phyloP scores from a whole-genome alignment of 306 rosid genomes.

The Herpetospermum pedunculosum region DNA sequence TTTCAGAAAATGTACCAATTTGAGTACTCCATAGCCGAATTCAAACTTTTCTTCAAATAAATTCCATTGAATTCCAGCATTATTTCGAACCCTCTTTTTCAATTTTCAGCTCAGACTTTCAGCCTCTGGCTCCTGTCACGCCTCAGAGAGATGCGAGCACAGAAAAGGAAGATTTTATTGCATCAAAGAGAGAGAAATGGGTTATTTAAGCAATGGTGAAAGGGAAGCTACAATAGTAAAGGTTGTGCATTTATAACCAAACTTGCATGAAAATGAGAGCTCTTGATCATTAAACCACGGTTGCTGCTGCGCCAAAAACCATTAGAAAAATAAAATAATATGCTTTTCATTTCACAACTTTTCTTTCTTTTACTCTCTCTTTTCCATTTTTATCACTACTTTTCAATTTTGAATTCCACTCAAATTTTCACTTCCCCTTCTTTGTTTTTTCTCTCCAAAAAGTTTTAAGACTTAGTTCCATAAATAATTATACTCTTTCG shows the following conservation, averaged over 20 bases:
- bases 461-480: no score
- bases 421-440: conserved; percentile 19
- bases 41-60: conserved; percentile 29
- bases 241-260: conserved; percentile 48
- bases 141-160: conserved; percentile 12
- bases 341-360: neutral
- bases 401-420: conserved; percentile 9
- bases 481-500: no score
- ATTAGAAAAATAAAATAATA: conserved; percentile 3
- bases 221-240: conserved; percentile 2
- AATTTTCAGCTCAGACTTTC: conserved; percentile 11
- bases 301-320: conserved; percentile 45
- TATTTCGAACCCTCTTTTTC: conserved; percentile 26
- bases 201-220: conserved; percentile 12
- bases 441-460: neutral
- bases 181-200: conserved; percentile 14
- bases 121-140: conserved; percentile 25
- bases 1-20: conserved; percentile 71
- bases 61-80: conserved; percentile 31
- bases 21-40: conserved; percentile 41
- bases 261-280: conserved; percentile 72
- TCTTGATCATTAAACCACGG: conserved; percentile 92
- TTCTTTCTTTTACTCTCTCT: neutral
- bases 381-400: neutral
- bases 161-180: conserved; percentile 4